These are phyloP conservation scores for Kurtzmaniella natalensis DNA, from an alignment of 1,139 yeast genomes.

Conservation along the genomic window DNA sequence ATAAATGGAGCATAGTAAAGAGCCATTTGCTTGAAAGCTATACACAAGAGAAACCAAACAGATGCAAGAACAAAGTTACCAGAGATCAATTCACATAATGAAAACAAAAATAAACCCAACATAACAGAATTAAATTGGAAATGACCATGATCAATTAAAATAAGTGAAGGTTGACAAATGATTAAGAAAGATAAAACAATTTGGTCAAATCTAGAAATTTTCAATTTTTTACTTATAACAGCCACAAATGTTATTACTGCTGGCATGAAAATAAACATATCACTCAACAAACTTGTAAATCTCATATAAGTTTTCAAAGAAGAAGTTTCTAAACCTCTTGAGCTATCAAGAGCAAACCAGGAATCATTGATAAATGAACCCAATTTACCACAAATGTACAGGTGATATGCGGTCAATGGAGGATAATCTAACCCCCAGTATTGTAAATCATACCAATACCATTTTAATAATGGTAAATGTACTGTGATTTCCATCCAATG, in stretches of 20 bases:
- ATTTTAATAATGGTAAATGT: conserved; percentile 63
- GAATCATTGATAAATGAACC: conserved; percentile 57
- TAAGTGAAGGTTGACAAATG: conserved; percentile 74
- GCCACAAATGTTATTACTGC: conserved; percentile 68
- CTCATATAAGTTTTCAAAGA: conserved; percentile 83
- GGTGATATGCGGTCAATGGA: conserved; percentile 92
- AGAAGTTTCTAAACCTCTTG: conserved; percentile 70
- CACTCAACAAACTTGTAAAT: conserved; percentile 70
- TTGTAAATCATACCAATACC: conserved; percentile 87
- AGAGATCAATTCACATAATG: conserved; percentile 62
- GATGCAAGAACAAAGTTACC: conserved; percentile 68
- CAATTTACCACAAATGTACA: conserved; percentile 70
- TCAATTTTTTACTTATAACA: conserved; percentile 57
- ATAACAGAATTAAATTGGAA: conserved; percentile 93
- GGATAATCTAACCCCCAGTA: conserved; percentile 99
- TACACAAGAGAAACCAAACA: conserved; percentile 70
- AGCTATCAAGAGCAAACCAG: conserved; percentile 73
- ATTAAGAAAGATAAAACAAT: conserved; percentile 71
- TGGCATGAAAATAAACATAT: conserved; percentile 70
- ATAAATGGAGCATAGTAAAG: conserved; percentile 88
- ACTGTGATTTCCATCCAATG: conserved; percentile 96
- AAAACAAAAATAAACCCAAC: conserved; percentile 77
- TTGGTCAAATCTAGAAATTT: conserved; percentile 66
- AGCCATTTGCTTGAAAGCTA: conserved; percentile 94
- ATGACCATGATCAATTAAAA: conserved; percentile 93